Evolutionary conservation across 2,329 filamentous ascomycete species (phyloP).

Genomic region (Juglanconis oblonga): DNA sequence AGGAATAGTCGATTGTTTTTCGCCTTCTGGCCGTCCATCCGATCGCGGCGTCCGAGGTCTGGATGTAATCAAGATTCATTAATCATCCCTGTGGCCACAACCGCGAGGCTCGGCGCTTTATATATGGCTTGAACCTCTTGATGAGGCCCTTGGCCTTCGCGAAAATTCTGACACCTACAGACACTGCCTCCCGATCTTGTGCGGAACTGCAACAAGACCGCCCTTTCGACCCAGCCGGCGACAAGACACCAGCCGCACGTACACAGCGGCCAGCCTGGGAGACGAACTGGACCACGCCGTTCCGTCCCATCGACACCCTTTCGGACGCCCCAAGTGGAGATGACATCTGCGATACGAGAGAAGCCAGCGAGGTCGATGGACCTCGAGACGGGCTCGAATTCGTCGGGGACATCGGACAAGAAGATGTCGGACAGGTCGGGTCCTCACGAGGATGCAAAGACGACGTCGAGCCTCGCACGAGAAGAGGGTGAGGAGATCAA

Average conservation of each 20-base stretch:
- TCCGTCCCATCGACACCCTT: not conserved
- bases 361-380: conserved; percentile 3
- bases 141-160: not conserved
- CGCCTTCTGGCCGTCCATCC: conserved; percentile 9
- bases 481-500: conserved; percentile 17
- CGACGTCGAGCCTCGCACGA: conserved; percentile 12
- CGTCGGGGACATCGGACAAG: not conserved
- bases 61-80: conserved; percentile 1
- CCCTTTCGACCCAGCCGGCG: not conserved
- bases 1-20: conserved; percentile 7
- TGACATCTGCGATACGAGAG: conserved; percentile 2
- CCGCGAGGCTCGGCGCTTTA: not conserved
- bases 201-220: not conserved
- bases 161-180: not conserved
- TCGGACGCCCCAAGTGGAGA: not conserved
- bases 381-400: conserved; percentile 8
- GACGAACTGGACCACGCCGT: not conserved
- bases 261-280: not conserved
- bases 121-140: not conserved
- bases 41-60: conserved; percentile 8
- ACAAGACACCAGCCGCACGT: not conserved
- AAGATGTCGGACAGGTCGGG: not conserved
- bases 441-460: conserved; percentile 9
- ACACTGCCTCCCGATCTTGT: not conserved
- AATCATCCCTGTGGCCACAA: not conserved